These are phyloP conservation scores for Irpex rosettiformis DNA, from an alignment of 1,284 basidiomycete species.

Conservation along the genomic window DNA sequence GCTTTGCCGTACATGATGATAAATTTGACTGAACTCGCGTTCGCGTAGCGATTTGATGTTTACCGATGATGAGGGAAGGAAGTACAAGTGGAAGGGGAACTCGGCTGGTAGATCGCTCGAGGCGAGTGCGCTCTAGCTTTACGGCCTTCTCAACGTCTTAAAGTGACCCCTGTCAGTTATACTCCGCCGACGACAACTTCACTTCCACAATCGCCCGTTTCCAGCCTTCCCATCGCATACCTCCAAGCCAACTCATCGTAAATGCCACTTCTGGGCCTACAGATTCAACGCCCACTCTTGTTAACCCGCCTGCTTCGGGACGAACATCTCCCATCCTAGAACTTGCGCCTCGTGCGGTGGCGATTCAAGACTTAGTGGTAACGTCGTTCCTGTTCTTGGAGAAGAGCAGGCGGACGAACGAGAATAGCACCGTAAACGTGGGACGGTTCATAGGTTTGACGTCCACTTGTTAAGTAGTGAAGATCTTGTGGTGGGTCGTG, in stretches of 20 bases:
- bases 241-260: background rate
- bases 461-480: no score
- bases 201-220: slow-evolving; percentile 35
- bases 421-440: slow-evolving; percentile 16
- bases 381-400: slow-evolving; percentile 40
- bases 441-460: slow-evolving; percentile 15
- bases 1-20: no score
- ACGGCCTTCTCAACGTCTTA: no score
- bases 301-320: slow-evolving; percentile 12
- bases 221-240: slow-evolving; percentile 27
- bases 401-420: slow-evolving; percentile 19
- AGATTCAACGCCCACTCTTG: slow-evolving; percentile 12
- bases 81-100: slow-evolving; percentile 41
- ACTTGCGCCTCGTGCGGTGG: slow-evolving; percentile 30
- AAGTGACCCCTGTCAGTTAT: slow-evolving; percentile 30
- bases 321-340: slow-evolving; percentile 28
- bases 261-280: background rate
- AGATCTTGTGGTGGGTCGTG: no score
- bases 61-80: slow-evolving; percentile 31
- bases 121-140: slow-evolving; percentile 21
- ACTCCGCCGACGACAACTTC: slow-evolving; percentile 27
- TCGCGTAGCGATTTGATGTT: slow-evolving; percentile 33
- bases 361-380: slow-evolving; percentile 35
- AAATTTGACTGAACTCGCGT: no score
- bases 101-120: slow-evolving; percentile 33